Evolutionary conservation across 2,329 filamentous ascomycete genomes (phyloP).

Genomic region (Sporothrix globosa): DNA sequence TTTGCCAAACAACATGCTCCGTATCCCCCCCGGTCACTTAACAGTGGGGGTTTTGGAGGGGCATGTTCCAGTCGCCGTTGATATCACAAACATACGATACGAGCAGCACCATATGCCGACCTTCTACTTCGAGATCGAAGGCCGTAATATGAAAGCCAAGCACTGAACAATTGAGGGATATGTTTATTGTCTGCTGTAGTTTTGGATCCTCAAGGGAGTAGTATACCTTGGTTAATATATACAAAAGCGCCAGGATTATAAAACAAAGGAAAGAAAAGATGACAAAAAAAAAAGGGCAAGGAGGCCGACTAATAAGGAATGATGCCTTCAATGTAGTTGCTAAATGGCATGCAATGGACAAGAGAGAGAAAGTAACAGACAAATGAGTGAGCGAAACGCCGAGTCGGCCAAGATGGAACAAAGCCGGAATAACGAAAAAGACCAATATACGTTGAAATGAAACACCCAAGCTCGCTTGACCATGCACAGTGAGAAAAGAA

Average conservation of each 20-base stretch:
- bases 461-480: not conserved
- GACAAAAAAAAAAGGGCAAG: not conserved
- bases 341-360: not conserved
- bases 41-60: not conserved
- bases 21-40: no score
- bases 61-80: not conserved
- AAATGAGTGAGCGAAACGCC: slow-evolving; percentile 15
- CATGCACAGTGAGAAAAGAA: not conserved
- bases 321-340: not conserved
- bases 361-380: not conserved
- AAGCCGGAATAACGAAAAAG: not conserved
- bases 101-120: not conserved
- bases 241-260: slow-evolving; percentile 12
- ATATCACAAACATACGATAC: no score
- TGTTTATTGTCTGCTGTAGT: not conserved
- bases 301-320: not conserved
- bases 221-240: not conserved
- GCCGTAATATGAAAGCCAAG: not conserved
- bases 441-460: not conserved
- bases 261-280: slow-evolving; percentile 6
- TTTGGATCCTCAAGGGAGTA: not conserved
- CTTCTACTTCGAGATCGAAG: not conserved
- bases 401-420: not conserved
- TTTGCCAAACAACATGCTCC: no score
- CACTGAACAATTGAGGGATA: not conserved